Percentiles rank a stretch among this genome's conserved stretches.
Conservation (phyloP, 148 eudicot genomes). For the Limonium bicolor region DNA sequence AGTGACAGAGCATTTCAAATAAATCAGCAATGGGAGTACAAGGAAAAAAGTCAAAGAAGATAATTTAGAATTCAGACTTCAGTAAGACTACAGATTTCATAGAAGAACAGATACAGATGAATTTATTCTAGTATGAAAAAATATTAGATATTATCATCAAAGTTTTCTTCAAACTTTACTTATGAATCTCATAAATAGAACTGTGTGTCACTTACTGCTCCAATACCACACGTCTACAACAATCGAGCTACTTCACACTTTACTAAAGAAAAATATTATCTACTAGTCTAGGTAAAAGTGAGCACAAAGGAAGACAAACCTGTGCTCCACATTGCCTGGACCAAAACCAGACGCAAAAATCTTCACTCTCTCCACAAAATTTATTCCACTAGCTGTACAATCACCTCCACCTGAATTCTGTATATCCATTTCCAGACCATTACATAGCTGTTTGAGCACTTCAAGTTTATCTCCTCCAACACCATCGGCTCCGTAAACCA, state of each 20-base stretch:
- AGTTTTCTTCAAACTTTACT: too few species aligned
- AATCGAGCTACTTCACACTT: too few species aligned
- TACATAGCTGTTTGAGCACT: constrained; percentile 32
- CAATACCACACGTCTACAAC: not conserved
- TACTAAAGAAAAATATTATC: not conserved
- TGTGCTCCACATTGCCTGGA: constrained; percentile 45
- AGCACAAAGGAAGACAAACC: constrained; percentile 28
- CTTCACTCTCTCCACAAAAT: constrained; percentile 91
- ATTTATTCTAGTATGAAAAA: too few species aligned
- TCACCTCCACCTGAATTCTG: constrained; percentile 52
- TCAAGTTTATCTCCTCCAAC: constrained; percentile 90
- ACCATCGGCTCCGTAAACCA: constrained; percentile 92
- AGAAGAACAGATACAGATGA: too few species aligned
- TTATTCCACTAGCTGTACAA: constrained; percentile 84
- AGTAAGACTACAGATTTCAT: too few species aligned
- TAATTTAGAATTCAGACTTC: too few species aligned
- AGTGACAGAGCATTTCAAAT: too few species aligned
- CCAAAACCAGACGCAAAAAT: constrained; percentile 57
- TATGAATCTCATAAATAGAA: too few species aligned
- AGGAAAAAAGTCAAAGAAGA: not conserved
- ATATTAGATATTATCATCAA: too few species aligned
- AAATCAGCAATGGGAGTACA: too few species aligned
- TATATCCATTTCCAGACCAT: constrained; percentile 40
- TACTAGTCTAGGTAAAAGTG: too few species aligned
- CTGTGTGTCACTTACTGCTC: too few species aligned